These are phyloP conservation scores for Apophysomyces trapeziformis DNA, from an alignment of 371 early-diverging fungal species.

Conservation along the genomic window DNA sequence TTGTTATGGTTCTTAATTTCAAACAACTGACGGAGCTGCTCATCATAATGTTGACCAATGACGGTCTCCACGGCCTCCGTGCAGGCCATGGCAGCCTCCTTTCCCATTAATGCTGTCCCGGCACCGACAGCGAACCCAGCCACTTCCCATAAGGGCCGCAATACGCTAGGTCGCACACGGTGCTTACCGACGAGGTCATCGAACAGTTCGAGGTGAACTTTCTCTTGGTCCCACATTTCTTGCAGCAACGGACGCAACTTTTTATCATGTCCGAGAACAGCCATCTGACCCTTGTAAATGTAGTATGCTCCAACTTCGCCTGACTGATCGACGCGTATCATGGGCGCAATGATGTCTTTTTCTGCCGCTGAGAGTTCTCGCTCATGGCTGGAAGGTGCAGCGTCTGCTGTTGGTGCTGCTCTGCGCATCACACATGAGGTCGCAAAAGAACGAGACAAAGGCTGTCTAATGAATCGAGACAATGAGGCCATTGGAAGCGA, in stretches of 20 bases:
- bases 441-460: neutral
- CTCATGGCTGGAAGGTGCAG: neutral
- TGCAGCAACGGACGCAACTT: slow-evolving; percentile 73
- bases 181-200: slow-evolving; percentile 75
- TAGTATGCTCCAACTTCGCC: slow-evolving; percentile 96
- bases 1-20: slow-evolving; percentile 61
- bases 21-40: slow-evolving; percentile 80
- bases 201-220: slow-evolving; percentile 79
- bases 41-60: slow-evolving; percentile 97
- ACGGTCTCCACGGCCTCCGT: slow-evolving; percentile 98
- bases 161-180: slow-evolving; percentile 84
- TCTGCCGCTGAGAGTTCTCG: slow-evolving; percentile 33
- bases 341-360: slow-evolving; percentile 47
- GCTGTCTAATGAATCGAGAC: neutral
- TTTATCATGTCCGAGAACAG: slow-evolving; percentile 78
- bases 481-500: neutral
- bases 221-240: slow-evolving; percentile 97
- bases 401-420: neutral
- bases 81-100: slow-evolving; percentile 97
- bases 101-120: slow-evolving; percentile 88
- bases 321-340: slow-evolving; percentile 96
- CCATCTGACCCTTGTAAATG: slow-evolving; percentile 94
- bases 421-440: neutral
- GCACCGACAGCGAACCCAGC: slow-evolving; percentile 90
- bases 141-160: slow-evolving; percentile 87